Conservation (phyloP, 169 alveolate species). For the Perkinsus chesapeaki region DNA sequence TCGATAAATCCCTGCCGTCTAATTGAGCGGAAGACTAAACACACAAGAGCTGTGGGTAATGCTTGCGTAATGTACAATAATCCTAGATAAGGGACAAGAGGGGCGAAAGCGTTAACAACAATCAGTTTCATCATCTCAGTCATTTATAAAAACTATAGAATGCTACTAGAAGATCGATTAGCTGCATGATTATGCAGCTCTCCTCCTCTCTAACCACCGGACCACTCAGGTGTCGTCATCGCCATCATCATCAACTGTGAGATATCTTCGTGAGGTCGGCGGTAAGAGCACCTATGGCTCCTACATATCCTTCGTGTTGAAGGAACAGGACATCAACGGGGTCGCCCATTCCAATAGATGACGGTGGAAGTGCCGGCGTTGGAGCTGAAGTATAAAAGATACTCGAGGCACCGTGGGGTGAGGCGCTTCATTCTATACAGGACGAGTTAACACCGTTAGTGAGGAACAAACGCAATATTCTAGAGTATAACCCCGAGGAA, state of each 20-base stretch:
- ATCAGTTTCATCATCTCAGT: no score
- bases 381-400: neutral
- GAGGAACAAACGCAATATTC: no score
- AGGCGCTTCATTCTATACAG: neutral
- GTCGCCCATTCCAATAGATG: neutral
- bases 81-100: neutral
- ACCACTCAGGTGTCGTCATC: no score
- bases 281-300: constrained; percentile 69
- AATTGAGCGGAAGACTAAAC: no score
- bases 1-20: neutral
- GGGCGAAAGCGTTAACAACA: neutral
- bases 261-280: constrained; percentile 6
- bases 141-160: no score
- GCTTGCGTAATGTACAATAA: neutral
- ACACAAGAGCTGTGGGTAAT: no score
- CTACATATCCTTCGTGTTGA: constrained; percentile 60
- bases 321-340: constrained; percentile 39
- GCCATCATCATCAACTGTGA: neutral
- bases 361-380: neutral
- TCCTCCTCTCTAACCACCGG: no score
- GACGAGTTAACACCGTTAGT: constrained; percentile 19
- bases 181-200: no score
- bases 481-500: no score
- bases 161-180: no score
- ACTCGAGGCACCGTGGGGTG: constrained; percentile 13